Percentiles rank a stretch among this genome's conserved stretches.
These are phyloP conservation scores for Xylariaceae sp. DNA, from an alignment of 2,329 filamentous ascomycete species.

Conservation along the genomic window DNA sequence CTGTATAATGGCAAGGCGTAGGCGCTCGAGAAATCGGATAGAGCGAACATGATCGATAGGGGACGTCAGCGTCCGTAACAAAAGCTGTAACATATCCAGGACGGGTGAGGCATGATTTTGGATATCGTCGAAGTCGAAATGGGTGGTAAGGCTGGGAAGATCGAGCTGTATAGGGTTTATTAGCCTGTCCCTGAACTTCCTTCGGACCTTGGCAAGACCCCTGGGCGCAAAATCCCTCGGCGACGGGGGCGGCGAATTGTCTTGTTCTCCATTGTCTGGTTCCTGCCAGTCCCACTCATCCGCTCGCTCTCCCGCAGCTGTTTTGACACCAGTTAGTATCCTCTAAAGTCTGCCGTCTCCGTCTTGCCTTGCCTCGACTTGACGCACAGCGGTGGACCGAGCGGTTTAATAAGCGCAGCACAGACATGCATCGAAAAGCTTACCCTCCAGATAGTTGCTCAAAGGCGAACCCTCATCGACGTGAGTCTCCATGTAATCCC, in stretches of 20 bases:
- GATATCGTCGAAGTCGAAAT: conserved; percentile 26
- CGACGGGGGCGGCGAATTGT: conserved; percentile 30
- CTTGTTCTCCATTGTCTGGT: conserved; percentile 25
- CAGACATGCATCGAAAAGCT: conserved; percentile 2
- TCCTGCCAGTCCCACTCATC: conserved; percentile 31
- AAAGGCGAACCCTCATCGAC: conserved; percentile 35
- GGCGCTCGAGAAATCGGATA: conserved; percentile 33
- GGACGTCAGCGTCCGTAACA: conserved; percentile 33
- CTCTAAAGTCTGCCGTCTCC: not conserved
- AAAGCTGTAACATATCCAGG: conserved; percentile 24
- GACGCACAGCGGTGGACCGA: not conserved
- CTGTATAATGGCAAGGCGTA: conserved; percentile 34
- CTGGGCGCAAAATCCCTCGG: conserved; percentile 34
- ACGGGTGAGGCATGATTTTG: conserved; percentile 30
- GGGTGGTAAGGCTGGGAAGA: conserved; percentile 24
- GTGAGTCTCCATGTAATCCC: conserved; percentile 35
- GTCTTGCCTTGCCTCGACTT: not conserved
- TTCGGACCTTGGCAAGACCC: conserved; percentile 31
- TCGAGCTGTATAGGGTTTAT: conserved; percentile 29
- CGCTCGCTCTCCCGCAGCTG: conserved; percentile 30
- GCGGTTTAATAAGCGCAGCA: not conserved
- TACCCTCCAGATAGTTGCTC: conserved; percentile 36
- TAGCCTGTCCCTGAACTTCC: conserved; percentile 31
- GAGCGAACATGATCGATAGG: conserved; percentile 33
- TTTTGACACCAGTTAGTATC: conserved; percentile 23